phyloP scores from a whole-genome alignment of 495 filamentous ascomycete species.

The Lindgomyces ingoldianus region DNA sequence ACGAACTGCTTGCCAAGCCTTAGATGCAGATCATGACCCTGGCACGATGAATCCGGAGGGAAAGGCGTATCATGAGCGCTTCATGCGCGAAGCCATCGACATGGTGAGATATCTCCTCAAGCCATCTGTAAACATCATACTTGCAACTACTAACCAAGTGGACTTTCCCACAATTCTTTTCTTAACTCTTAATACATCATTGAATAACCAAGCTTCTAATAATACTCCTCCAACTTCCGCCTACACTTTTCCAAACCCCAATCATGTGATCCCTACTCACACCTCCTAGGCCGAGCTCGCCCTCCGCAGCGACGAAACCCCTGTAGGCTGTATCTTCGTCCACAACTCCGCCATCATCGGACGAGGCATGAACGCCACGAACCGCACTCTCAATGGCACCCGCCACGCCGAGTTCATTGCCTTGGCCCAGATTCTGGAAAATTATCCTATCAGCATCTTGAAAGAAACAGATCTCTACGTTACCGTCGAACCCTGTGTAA shows the following conservation, averaged over 20 bases:
- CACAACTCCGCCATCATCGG: constrained; percentile 73
- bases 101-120: too few species aligned
- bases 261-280: not conserved
- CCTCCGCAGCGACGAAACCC: constrained; percentile 81
- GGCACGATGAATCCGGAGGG: constrained; percentile 27
- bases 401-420: constrained; percentile 93
- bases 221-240: not conserved
- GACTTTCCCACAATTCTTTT: too few species aligned
- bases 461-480: constrained; percentile 82
- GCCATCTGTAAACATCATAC: not conserved
- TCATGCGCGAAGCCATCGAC: constrained; percentile 49
- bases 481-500: constrained; percentile 95
- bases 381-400: constrained; percentile 81
- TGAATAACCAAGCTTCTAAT: too few species aligned
- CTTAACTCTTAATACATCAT: too few species aligned
- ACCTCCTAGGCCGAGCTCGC: constrained; percentile 71
- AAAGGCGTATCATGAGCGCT: constrained; percentile 44
- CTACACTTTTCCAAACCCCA: not conserved
- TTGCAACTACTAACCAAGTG: too few species aligned
- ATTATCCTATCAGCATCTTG: constrained; percentile 62
- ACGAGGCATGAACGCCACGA: constrained; percentile 93
- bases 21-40: not conserved
- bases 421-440: constrained; percentile 62
- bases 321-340: constrained; percentile 93
- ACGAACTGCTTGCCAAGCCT: constrained; percentile 18